Evolutionary conservation across 1,284 basidiomycete species (phyloP).

Genomic region (Ustilago trichophora): DNA sequence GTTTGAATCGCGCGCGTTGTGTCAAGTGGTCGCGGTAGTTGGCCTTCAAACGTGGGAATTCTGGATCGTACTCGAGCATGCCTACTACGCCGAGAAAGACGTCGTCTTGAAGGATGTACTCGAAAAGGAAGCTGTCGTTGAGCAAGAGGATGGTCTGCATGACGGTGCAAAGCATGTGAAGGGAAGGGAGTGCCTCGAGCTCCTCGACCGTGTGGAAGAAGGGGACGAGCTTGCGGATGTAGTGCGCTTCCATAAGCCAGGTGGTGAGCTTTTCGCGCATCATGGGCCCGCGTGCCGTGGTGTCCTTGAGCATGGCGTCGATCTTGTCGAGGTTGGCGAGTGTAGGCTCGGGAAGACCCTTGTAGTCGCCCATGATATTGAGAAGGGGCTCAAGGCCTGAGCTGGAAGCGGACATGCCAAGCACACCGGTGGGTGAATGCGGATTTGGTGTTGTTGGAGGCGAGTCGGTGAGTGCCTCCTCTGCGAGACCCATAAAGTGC

Average conservation of each 20-base stretch:
- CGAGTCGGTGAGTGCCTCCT: conserved; percentile 48
- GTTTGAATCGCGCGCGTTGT: conserved; percentile 77
- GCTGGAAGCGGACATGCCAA: conserved; percentile 45
- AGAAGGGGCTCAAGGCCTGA: conserved; percentile 42
- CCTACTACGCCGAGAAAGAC: conserved; percentile 91
- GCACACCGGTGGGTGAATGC: conserved; percentile 34
- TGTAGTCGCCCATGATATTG: conserved; percentile 41
- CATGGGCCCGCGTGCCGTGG: conserved; percentile 69
- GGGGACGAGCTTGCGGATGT: conserved; percentile 84
- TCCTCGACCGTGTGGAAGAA: conserved; percentile 90
- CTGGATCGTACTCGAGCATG: conserved; percentile 98
- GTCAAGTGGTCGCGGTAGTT: conserved; percentile 92
- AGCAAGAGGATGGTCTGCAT: conserved; percentile 95
- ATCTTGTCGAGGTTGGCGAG: conserved; percentile 65
- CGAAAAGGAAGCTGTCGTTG: conserved; percentile 93
- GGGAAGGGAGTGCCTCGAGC: conserved; percentile 83
- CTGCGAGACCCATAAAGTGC: conserved; percentile 71
- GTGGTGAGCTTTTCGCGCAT: conserved; percentile 79
- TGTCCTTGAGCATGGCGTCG: conserved; percentile 60
- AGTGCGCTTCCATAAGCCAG: conserved; percentile 74
- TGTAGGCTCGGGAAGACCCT: conserved; percentile 64
- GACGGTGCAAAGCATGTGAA: conserved; percentile 88
- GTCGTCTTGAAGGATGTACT: conserved; percentile 92
- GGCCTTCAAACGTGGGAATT: conserved; percentile 92
- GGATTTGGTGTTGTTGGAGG: conserved; percentile 45